These are phyloP conservation scores for Coprinopsis sp. DNA, from an alignment of 768 basidiomycete species.

Conservation along the genomic window DNA sequence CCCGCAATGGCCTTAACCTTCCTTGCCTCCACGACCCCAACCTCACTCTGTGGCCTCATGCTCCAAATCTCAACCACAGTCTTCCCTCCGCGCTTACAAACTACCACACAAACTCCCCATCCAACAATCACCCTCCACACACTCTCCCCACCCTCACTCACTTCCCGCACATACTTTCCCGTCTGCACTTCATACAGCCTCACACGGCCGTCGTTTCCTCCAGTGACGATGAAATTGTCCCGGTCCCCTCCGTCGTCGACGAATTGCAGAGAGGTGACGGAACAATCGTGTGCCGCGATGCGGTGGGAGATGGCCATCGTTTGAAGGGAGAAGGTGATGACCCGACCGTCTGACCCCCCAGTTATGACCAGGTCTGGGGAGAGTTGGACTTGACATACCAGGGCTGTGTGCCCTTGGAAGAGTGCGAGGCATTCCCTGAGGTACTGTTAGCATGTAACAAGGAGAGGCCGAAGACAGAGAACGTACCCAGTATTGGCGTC, in stretches of 20 bases:
- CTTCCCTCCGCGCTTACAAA: slow-evolving; percentile 76
- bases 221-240: slow-evolving; percentile 72
- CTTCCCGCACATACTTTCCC: slow-evolving; percentile 68
- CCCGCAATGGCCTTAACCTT: too few species aligned
- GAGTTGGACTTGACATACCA: slow-evolving; percentile 88
- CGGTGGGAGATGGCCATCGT: slow-evolving; percentile 48
- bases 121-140: slow-evolving; percentile 85
- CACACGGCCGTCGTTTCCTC: slow-evolving; percentile 83
- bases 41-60: slow-evolving; percentile 48
- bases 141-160: slow-evolving; percentile 72
- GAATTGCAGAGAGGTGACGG: slow-evolving; percentile 84
- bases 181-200: slow-evolving; percentile 64
- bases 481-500: slow-evolving; percentile 78
- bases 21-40: too few species aligned
- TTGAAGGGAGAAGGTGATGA: slow-evolving; percentile 38
- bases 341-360: slow-evolving; percentile 83
- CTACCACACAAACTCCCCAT: slow-evolving; percentile 60
- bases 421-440: slow-evolving; percentile 76
- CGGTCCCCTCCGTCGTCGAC: slow-evolving; percentile 30
- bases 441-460: background rate
- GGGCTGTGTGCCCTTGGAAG: slow-evolving; percentile 85
- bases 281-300: slow-evolving; percentile 85
- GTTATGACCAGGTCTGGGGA: slow-evolving; percentile 66
- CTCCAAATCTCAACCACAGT: slow-evolving; percentile 89
- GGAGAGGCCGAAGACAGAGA: background rate